Percentiles rank a stretch among this genome's conserved stretches.
Evolutionary conservation across 1,284 basidiomycete species (phyloP).

Genomic region (Ustilago nuda): DNA sequence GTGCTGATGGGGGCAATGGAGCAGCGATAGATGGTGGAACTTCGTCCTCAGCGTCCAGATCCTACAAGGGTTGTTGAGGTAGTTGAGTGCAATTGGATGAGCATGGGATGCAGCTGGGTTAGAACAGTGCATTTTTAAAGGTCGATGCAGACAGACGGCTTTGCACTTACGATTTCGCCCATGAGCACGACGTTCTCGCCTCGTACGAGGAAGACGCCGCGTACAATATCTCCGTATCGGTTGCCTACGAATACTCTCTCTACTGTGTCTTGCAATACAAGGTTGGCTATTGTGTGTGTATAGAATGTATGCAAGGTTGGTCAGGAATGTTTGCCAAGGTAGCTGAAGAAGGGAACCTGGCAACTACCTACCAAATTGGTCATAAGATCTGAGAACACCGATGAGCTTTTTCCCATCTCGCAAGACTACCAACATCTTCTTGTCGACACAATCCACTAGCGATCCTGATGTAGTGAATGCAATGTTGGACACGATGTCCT

Average conservation of each 20-base stretch:
- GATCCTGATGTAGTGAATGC: slow-evolving; percentile 68
- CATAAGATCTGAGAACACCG: slow-evolving; percentile 94
- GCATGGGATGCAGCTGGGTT: background rate
- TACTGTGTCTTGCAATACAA: slow-evolving; percentile 75
- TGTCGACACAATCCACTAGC: slow-evolving; percentile 67
- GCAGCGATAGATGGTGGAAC: slow-evolving; percentile 59
- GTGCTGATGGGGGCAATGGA: slow-evolving; percentile 55
- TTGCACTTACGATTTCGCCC: slow-evolving; percentile 87
- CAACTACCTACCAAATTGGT: slow-evolving; percentile 88
- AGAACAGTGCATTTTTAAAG: background rate
- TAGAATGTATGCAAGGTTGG: background rate
- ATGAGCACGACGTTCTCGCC: slow-evolving; percentile 98
- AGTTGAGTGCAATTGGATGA: background rate
- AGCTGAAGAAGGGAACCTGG: background rate
- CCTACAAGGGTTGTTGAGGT: slow-evolving; percentile 27
- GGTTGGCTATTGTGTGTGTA: slow-evolving; percentile 78
- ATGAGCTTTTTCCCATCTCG: slow-evolving; percentile 96
- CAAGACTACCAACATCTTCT: slow-evolving; percentile 97
- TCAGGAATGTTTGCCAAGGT: background rate
- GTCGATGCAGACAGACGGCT: background rate
- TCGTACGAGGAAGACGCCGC: slow-evolving; percentile 91
- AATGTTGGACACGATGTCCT: slow-evolving; percentile 65
- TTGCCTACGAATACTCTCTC: slow-evolving; percentile 79
- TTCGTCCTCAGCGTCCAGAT: slow-evolving; percentile 66
- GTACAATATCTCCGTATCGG: slow-evolving; percentile 81